These are phyloP conservation scores for Gymnopilus junonius DNA, from an alignment of 768 basidiomycete genomes.

Conservation along the genomic window DNA sequence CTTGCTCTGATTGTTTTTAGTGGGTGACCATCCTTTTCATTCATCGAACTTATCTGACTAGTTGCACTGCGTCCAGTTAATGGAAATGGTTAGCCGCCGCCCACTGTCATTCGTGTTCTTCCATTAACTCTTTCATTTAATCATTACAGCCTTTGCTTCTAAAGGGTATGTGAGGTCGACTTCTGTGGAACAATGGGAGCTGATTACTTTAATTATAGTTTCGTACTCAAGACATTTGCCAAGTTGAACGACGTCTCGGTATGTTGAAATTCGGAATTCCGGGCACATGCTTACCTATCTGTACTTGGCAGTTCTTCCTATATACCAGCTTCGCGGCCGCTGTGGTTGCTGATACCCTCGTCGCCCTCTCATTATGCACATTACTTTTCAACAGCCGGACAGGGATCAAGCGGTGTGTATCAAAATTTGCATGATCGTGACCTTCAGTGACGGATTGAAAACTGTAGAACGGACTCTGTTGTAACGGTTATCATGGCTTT, in stretches of 20 bases:
- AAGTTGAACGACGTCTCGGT: slow-evolving; percentile 12
- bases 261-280: not conserved
- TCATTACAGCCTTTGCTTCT: slow-evolving; percentile 9
- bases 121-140: not conserved
- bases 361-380: slow-evolving; percentile 26
- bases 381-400: slow-evolving; percentile 27
- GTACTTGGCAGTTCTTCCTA: not conserved
- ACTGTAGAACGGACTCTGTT: slow-evolving; percentile 23
- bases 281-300: not conserved
- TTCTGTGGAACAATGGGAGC: not conserved
- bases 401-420: slow-evolving; percentile 26
- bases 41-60: not conserved
- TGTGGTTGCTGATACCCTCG: slow-evolving; percentile 23
- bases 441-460: not conserved
- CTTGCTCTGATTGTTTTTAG: slow-evolving; percentile 17
- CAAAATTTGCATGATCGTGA: not conserved
- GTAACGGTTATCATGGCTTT: slow-evolving; percentile 27
- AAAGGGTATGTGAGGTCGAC: slow-evolving; percentile 6
- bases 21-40: not conserved
- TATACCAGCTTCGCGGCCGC: slow-evolving; percentile 27
- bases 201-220: slow-evolving; percentile 1
- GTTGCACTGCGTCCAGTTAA: not conserved
- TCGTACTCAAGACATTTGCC: slow-evolving; percentile 14
- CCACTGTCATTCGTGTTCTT: not conserved
- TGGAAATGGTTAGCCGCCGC: slow-evolving; percentile 9